Base-by-base conservation (phyloP, 2,329 filamentous ascomycete genomes). In the Botrytis byssoidea region DNA sequence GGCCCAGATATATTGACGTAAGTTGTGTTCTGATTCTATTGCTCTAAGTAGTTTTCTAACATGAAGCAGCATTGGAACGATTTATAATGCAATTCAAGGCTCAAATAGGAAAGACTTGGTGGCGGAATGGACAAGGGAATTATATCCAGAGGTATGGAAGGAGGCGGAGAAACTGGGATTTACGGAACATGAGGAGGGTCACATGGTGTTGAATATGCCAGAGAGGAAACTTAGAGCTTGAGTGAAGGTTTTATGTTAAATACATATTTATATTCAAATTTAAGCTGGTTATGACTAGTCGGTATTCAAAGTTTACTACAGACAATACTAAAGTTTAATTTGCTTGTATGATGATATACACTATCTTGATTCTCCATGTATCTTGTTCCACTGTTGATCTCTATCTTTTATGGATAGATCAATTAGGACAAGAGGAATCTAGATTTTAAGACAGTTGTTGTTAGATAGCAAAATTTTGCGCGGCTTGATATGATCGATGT, bases 1-100 rank as follows among this genome's bases (percentile, higher is more conserved):
- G 85, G 85, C 75, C 91, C 92, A n/a, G 90, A 92, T 80, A 83
- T 86, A 44, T 87, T 89, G 80, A 91, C 92, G 92, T 94, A 83
- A 86, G 92, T 89, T 63, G 63, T 32, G 10, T 8, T 37, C 10
- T 55, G 12, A n/a, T 18, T 40, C 8, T 57, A 74, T 71, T 63
- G 18, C 40, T 40, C 73, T 46, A 9, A 10, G 48, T 64, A 7
- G 1, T 1, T 25, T 7, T 63, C 73, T 77, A 66, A 78, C 69
- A 60, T 4, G 57, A 69, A 73, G 14, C 72, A 94, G 93, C 44
- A 85, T 97, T 66, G 93, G 91, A 25, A 88, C 91, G 40, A 86
- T 94, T 74, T 94, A 93, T 82, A 96, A 95, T 78, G 91, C 89
- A 16, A 86, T 94, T 4, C 90, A 89, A 3, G 89, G 87, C 74